phyloP scores from a whole-genome alignment of 495 filamentous ascomycete species.

The Astrothelium subdiscretum region DNA sequence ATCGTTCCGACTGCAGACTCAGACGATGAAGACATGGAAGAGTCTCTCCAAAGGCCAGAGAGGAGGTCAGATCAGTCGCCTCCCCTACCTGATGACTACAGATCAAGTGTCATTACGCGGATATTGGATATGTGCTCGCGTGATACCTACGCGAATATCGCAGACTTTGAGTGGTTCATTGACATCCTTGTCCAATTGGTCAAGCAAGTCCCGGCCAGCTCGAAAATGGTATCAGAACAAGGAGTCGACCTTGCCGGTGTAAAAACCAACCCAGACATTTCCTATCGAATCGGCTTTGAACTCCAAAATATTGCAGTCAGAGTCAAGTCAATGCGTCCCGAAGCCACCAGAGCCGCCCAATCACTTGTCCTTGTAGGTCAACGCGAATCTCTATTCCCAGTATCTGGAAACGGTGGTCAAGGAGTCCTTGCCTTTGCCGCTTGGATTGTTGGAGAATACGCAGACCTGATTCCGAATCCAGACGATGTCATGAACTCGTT shows the following conservation, averaged over 20 bases:
- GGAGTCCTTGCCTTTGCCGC: conserved; percentile 59
- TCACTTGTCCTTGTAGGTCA: conserved; percentile 47
- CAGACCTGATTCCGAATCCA: conserved; percentile 51
- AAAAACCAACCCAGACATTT: conserved; percentile 37
- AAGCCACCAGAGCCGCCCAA: conserved; percentile 76
- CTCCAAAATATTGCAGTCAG: conserved; percentile 85
- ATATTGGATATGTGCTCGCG: conserved; percentile 87
- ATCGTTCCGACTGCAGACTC: conserved; percentile 39
- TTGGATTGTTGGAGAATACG: conserved; percentile 85
- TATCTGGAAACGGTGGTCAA: conserved; percentile 35
- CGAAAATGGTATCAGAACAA: conserved; percentile 6
- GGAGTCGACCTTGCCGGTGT: conserved; percentile 12
- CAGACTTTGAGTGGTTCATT: conserved; percentile 96
- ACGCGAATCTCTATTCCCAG: conserved; percentile 35
- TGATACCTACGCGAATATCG: conserved; percentile 71
- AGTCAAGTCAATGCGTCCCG: conserved; percentile 63
- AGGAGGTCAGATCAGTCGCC: conserved; percentile 23
- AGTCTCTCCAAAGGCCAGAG: conserved; percentile 27
- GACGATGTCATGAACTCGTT: conserved; percentile 58
- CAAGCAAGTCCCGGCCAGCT: conserved; percentile 44
- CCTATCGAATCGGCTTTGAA: conserved; percentile 67
- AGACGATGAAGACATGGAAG: conserved; percentile 46
- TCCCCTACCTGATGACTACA: conserved; percentile 70
- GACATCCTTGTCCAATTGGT: conserved; percentile 72
- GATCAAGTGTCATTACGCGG: conserved; percentile 59